phyloP scores from a whole-genome alignment of 257 asterid species.

The Solanum megistacrolobum region DNA sequence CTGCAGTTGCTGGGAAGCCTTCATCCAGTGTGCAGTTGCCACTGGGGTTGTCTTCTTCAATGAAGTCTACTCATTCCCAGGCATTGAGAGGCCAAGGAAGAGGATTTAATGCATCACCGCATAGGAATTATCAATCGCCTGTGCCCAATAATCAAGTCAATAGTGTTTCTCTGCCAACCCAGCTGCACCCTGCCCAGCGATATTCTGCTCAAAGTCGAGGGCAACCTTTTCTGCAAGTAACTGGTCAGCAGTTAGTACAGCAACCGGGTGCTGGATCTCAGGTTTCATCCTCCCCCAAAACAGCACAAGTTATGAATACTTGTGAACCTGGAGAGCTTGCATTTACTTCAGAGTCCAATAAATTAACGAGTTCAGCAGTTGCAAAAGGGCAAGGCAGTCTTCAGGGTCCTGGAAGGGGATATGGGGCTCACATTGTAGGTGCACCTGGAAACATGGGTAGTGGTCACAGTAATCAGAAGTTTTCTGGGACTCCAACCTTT shows the following conservation, averaged over 20 bases:
- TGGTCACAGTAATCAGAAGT: constrained; percentile 53
- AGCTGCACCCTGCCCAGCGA: constrained; percentile 35
- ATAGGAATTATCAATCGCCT: constrained; percentile 54
- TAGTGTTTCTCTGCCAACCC: constrained; percentile 39
- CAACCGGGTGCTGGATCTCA: constrained; percentile 40
- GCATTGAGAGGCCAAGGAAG: constrained; percentile 61
- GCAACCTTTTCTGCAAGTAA: constrained; percentile 39
- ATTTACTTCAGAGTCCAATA: constrained; percentile 39
- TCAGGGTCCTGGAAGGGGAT: constrained; percentile 56
- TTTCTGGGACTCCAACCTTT: constrained; percentile 49
- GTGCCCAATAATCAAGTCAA: constrained; percentile 40
- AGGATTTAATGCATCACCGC: constrained; percentile 39
- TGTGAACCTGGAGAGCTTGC: constrained; percentile 39
- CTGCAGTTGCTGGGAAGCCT: constrained; percentile 45
- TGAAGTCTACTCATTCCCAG: constrained; percentile 32
- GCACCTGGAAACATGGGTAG: constrained; percentile 43
- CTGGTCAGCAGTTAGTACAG: constrained; percentile 45
- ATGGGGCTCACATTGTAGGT: constrained; percentile 74
- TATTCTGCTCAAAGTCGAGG: constrained; percentile 42
- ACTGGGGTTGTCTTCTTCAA: constrained; percentile 23
- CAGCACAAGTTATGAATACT: constrained; percentile 12
- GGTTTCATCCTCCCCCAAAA: constrained; percentile 53
- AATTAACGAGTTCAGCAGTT: constrained; percentile 45
- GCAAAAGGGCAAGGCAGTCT: constrained; percentile 56
- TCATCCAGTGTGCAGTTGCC: constrained; percentile 34